Evolutionary conservation across 208 protist species (phyloP).

Genomic region (Trichomonas tenax): DNA sequence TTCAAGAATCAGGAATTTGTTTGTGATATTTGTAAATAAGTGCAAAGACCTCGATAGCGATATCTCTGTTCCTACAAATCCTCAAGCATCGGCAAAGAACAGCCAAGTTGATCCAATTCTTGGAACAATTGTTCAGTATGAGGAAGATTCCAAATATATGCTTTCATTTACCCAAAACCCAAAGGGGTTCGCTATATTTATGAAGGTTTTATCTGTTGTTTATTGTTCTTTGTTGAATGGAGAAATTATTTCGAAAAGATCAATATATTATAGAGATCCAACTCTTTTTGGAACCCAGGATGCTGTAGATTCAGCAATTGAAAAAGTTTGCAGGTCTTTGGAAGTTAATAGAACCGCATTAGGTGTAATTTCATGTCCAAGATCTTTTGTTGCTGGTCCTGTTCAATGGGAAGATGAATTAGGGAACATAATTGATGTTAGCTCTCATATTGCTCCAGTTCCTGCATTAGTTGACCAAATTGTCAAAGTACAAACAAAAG

Average conservation of each 20-base stretch:
- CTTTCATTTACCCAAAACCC: background rate
- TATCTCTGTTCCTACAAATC: background rate
- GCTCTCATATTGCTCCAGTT: background rate
- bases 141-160: background rate
- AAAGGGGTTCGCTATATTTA: background rate
- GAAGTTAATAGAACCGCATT: background rate
- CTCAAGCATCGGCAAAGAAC: background rate
- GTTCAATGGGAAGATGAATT: background rate
- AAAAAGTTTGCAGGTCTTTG: background rate
- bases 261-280: background rate
- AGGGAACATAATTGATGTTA: background rate
- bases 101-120: constrained; percentile 8
- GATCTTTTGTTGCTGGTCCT: background rate
- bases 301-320: background rate
- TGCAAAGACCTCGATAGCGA: background rate
- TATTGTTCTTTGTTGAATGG: background rate
- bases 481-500: background rate
- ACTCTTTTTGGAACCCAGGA: background rate
- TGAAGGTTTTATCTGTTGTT: background rate
- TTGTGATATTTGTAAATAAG: background rate
- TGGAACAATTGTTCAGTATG: background rate
- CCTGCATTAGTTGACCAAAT: background rate
- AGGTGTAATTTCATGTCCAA: background rate
- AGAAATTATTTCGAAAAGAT: background rate
- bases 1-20: background rate